These are phyloP conservation scores for Phyllachora maydis DNA, from an alignment of 2,329 filamentous ascomycete genomes.

Conservation along the genomic window DNA sequence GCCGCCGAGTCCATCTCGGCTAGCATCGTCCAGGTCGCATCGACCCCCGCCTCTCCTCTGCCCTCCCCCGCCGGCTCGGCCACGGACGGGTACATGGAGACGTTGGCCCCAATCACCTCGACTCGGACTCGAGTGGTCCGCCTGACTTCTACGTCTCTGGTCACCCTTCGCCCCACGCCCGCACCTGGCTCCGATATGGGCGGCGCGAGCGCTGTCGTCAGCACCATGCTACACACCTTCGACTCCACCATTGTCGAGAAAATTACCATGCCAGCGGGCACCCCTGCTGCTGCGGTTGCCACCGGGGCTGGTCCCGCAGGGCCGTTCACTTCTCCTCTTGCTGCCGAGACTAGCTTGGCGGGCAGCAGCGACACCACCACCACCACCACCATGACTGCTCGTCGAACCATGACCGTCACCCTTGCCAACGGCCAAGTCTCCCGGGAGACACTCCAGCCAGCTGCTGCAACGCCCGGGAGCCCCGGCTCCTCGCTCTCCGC, in stretches of 20 bases:
- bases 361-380: slow-evolving; percentile 7
- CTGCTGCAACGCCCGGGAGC: slow-evolving; percentile 1
- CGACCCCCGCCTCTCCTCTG: slow-evolving; percentile 17
- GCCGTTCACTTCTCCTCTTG: slow-evolving; percentile 1
- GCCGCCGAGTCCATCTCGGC: slow-evolving; percentile 16
- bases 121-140: slow-evolving; percentile 5
- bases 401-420: slow-evolving; percentile 9
- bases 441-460: slow-evolving; percentile 1
- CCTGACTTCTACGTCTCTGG: no score
- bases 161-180: no score
- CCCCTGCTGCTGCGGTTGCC: slow-evolving; percentile 1
- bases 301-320: slow-evolving; percentile 1
- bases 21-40: slow-evolving; percentile 11
- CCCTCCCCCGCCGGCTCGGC: slow-evolving; percentile 10
- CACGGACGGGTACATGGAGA: slow-evolving; percentile 6
- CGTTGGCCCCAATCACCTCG: slow-evolving; percentile 8
- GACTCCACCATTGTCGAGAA: slow-evolving; percentile 8
- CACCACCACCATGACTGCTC: slow-evolving; percentile 4
- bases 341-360: slow-evolving; percentile 3
- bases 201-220: slow-evolving; percentile 6
- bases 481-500: slow-evolving; percentile 2
- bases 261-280: slow-evolving; percentile 4
- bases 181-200: no score
- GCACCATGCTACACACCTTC: slow-evolving; percentile 6
- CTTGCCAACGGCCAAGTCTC: slow-evolving; percentile 4